Percentiles rank a stretch among this genome's conserved stretches.
Evolutionary conservation across 495 filamentous ascomycete species (phyloP).

Genomic region (Glarea lozoyensis): DNA sequence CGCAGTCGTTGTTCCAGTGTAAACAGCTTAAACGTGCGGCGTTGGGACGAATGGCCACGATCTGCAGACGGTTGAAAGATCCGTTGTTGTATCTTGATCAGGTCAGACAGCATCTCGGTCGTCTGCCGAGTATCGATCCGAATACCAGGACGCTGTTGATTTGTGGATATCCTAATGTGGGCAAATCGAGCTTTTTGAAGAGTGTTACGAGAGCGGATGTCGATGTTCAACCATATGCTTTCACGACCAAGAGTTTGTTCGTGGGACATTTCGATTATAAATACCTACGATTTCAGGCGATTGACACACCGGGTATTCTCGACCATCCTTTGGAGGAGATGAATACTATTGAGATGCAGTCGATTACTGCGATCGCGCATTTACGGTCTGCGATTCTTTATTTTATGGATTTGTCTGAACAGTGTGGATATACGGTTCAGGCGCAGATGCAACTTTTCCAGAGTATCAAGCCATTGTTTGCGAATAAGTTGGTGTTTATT

Average conservation of each 20-base stretch:
- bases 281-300: conserved; percentile 85
- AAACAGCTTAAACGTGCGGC: conserved; percentile 87
- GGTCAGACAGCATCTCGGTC: conserved; percentile 93
- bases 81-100: conserved; percentile 93
- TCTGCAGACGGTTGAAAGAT: conserved; percentile 87
- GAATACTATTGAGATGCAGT: conserved; percentile 99
- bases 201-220: conserved; percentile 92
- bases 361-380: conserved; percentile 95
- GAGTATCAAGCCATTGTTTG: conserved; percentile 91
- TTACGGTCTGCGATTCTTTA: conserved; percentile 88
- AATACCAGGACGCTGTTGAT: conserved; percentile 92
- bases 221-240: conserved; percentile 95
- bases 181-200: conserved; percentile 90
- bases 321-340: conserved; percentile 98
- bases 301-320: conserved; percentile 79
- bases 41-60: conserved; percentile 92
- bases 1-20: conserved; percentile 91
- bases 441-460: conserved; percentile 91
- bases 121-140: conserved; percentile 95
- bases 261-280: conserved; percentile 99
- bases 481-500: conserved; percentile 93
- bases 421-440: conserved; percentile 89
- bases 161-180: conserved; percentile 95
- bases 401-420: conserved; percentile 97
- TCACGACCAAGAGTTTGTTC: conserved; percentile 96